Base-by-base conservation (phyloP, 345 rosid genomes). In the Cardamine resedifolia region DNA sequence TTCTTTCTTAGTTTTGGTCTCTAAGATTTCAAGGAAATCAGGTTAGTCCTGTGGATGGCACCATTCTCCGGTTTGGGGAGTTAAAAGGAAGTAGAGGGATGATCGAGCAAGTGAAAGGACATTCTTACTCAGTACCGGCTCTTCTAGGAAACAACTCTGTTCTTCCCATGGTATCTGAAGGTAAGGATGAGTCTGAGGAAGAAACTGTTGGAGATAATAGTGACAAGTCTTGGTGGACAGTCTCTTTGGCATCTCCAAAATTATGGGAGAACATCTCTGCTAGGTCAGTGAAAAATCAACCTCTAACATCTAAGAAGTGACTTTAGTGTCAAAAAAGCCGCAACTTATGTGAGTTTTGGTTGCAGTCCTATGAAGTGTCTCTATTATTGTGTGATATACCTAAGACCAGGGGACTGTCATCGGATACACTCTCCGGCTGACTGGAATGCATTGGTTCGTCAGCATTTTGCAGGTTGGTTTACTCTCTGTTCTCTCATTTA, bases 61-160 rank as follows among this genome's bases (percentile, higher is more conserved):
- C 84, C 34, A 31, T 95, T 79, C 78, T 91, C 69, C 81, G 96
- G 77, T 81, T 83, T 74, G 97, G 99, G 39, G 96, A 95, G 85
- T 73, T 95, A 71, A 84, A 82, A 82, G 91, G 84, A 76, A 64
- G 79, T 68, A 86, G 97, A 68, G 91, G 96, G 51, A 87, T 84
- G 91, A 91, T 95, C 75, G 96, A 91, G 81, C 99, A 95, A 85
- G 99, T 91, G 39, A 95, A 95, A 85, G 99, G 97, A 63, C 83
- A 81, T 81, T 86, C 97, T 53, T 91, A 91, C 78, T 88, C 99
- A 38, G 86, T 87, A 56, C 73, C 84, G 10, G 83, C 99, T 71
- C 96, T 95, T 83, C 96, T 95, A 12, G 99, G 99, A 70, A 79
- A 81, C 49, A 83, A 82, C 79, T 72, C 95, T 65, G 71, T 89